Evolutionary conservation across 2,329 filamentous ascomycete species (phyloP).

Genomic region (Macroventuria anomochaeta): DNA sequence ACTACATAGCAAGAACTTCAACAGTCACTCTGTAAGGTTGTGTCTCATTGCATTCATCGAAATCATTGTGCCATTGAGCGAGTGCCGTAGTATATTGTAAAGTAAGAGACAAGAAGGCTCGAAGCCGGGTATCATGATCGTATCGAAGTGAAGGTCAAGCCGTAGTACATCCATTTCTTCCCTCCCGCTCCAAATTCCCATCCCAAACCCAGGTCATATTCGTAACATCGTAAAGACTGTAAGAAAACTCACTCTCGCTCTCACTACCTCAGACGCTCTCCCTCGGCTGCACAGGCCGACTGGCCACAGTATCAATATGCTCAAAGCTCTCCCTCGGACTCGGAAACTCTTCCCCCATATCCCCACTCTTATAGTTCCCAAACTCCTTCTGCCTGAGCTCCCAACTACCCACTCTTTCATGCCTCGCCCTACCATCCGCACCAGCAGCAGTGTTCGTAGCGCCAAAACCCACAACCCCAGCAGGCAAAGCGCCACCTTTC

Average conservation of each 20-base stretch:
- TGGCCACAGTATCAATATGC: conserved; percentile 51
- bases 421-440: conserved; percentile 16
- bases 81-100: neutral
- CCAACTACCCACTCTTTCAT: conserved; percentile 65
- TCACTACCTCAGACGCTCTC: conserved; percentile 55
- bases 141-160: conserved; percentile 26
- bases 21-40: too few species aligned
- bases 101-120: conserved; percentile 7
- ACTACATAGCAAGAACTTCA: too few species aligned
- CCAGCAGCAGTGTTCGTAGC: conserved; percentile 24
- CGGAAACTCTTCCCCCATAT: conserved; percentile 33
- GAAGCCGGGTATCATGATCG: conserved; percentile 38
- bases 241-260: neutral
- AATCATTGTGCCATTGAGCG: too few species aligned
- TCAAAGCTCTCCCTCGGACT: conserved; percentile 53
- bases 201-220: neutral
- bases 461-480: conserved; percentile 36
- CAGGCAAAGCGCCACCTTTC: conserved; percentile 50
- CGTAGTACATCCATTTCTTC: neutral
- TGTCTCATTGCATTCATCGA: too few species aligned
- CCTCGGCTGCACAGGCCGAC: conserved; percentile 53
- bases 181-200: neutral
- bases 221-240: conserved; percentile 1
- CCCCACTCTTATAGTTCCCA: conserved; percentile 20
- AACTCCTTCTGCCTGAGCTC: conserved; percentile 55